Evolutionary conservation across 805 yeast genomes (phyloP).

Genomic region (Candida methanosorbosa): DNA sequence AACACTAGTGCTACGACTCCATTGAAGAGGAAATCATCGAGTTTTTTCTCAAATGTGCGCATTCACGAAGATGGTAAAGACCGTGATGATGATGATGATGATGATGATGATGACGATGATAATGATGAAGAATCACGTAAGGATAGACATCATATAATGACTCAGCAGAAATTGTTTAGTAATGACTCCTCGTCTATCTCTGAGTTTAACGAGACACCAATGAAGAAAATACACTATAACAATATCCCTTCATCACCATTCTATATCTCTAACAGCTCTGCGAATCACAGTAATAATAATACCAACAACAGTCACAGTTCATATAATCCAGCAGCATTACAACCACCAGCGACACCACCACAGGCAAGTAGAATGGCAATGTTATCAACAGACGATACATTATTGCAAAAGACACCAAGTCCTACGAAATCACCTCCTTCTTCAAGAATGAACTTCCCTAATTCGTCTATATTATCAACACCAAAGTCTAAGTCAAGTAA

Average conservation of each 20-base stretch:
- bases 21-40: constrained; percentile 13
- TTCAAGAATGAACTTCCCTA: neutral
- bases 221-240: constrained; percentile 15
- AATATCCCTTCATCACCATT: constrained; percentile 23
- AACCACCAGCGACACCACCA: constrained; percentile 25
- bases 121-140: neutral
- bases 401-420: constrained; percentile 11
- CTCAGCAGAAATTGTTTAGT: neutral
- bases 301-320: too few species aligned
- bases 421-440: neutral
- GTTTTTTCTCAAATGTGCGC: neutral
- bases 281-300: constrained; percentile 10
- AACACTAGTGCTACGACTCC: constrained; percentile 16
- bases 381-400: constrained; percentile 6
- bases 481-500: too few species aligned
- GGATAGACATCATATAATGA: too few species aligned
- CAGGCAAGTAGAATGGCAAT: constrained; percentile 8
- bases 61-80: neutral
- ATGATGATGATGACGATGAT: neutral
- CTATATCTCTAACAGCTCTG: constrained; percentile 6
- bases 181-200: neutral
- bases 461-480: neutral
- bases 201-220: too few species aligned
- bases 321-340: too few species aligned
- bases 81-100: neutral